Evolutionary conservation across 2,329 filamentous ascomycete species (phyloP), one percentile per base, ranked within the genome.

Genomic region (Verticillium nubilum): DNA sequence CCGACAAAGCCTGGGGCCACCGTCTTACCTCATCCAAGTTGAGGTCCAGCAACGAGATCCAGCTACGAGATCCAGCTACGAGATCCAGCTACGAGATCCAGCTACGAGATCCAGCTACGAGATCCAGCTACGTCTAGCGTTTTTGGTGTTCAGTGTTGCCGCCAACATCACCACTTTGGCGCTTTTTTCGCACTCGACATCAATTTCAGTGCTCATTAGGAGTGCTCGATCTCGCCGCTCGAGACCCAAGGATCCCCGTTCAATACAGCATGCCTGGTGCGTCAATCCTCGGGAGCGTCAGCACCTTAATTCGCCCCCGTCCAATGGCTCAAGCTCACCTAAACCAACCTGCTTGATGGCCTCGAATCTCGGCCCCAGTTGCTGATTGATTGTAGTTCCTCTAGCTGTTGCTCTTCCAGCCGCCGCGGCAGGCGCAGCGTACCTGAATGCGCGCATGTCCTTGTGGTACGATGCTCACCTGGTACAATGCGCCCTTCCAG

Each of bases 361-460:
- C 35, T 19, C 35, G 15, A 7, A 42, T 23, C n/a, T 17, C 1
- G 42, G 4, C n/a, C 42, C 6, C 42, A 50, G 42, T 23, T 23
- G n/a, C 52, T 53, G 29, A n/a, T 56, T 55, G 19, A 31, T 50
- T 29, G 7, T 60, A 85, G 81, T 84, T 50, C 82, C 85, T 52
- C 72, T 86, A 25, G 72, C 77, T 25, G 62, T 86, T 55, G 78
- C 85, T 6, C 76, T 81, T 28, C 86, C 89, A 19, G 87, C 87
- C 17, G 81, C 85, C 52, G 80, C 82, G 29, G 88, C 89, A 4
- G 81, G 82, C 4, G 76, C 89, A n/a, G 89, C 90, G 31, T 96
- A 96, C 71, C 73, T 94, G 66, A 91, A 95, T 69, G 92, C 89
- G 50, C 86, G 84, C 70, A 82, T 81, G 60, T 80, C 83, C 6